phyloP scores from a whole-genome alignment of 2,329 filamentous ascomycete genomes.

The Colletotrichum sp. region DNA sequence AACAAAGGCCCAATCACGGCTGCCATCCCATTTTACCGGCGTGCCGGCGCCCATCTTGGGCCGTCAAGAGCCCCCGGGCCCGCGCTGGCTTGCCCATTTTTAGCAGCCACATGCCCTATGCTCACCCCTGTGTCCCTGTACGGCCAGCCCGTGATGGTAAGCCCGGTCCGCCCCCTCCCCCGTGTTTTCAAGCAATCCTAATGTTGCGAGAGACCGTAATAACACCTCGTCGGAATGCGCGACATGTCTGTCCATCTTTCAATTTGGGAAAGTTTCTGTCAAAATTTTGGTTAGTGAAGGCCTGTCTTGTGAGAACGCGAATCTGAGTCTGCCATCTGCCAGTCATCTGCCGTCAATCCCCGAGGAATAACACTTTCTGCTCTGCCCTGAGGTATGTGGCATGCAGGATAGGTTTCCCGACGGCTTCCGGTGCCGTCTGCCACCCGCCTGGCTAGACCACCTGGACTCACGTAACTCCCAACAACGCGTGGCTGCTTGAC shows the following conservation, averaged over 20 bases:
- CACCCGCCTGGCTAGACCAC: neutral
- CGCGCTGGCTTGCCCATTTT: neutral
- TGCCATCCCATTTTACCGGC: constrained; percentile 6
- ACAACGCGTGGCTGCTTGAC: neutral
- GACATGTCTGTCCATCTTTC: neutral
- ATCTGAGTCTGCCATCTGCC: neutral
- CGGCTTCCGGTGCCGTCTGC: neutral
- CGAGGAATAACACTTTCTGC: neutral
- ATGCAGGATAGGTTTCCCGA: neutral
- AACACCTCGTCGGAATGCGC: neutral
- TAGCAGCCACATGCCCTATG: constrained; percentile 1
- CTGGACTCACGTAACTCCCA: neutral
- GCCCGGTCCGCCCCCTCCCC: neutral
- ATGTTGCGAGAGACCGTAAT: neutral
- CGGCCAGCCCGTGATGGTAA: neutral
- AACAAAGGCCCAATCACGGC: constrained; percentile 12
- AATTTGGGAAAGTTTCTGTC: neutral
- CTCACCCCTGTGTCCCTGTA: neutral
- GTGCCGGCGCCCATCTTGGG: neutral
- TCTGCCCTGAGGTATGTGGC: neutral
- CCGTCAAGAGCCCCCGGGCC: neutral
- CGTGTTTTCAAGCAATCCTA: constrained; percentile 9
- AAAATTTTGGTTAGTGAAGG: neutral
- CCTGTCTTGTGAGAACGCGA: neutral
- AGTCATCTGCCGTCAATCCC: neutral